These are phyloP conservation scores for Hygrocybe coccinea DNA, from an alignment of 768 basidiomycete species.

Conservation along the genomic window DNA sequence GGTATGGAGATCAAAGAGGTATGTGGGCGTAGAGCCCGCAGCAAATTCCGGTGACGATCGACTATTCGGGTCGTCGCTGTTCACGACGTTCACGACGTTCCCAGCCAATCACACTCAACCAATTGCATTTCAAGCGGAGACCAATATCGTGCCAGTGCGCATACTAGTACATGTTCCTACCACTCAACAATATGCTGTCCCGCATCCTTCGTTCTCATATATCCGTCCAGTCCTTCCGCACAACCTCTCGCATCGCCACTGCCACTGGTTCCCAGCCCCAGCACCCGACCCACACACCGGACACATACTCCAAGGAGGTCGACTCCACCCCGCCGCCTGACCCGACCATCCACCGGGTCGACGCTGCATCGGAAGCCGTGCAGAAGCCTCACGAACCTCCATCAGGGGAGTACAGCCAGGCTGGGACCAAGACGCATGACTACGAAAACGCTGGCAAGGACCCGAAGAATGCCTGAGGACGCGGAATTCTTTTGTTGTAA, in stretches of 20 bases:
- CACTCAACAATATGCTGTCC: too few relatives aligned
- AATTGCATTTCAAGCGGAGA: too few relatives aligned
- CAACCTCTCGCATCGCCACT: neutral
- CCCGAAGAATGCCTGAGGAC: too few relatives aligned
- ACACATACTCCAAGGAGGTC: slow-evolving; percentile 45
- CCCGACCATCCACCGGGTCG: slow-evolving; percentile 43
- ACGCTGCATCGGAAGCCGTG: slow-evolving; percentile 38
- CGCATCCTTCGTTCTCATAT: too few relatives aligned
- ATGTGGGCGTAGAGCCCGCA: neutral
- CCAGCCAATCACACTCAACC: too few relatives aligned
- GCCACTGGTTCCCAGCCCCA: neutral
- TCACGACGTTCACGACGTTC: too few relatives aligned
- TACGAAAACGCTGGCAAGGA: neutral
- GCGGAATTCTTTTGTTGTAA: too few relatives aligned
- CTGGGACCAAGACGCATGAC: slow-evolving; percentile 4
- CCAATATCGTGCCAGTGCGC: too few relatives aligned
- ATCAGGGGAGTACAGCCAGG: slow-evolving; percentile 4
- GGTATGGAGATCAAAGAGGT: neutral
- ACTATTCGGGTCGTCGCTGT: too few relatives aligned
- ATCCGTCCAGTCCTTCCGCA: too few relatives aligned
- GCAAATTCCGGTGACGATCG: too few relatives aligned
- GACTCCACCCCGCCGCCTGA: slow-evolving; percentile 42
- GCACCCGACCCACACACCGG: slow-evolving; percentile 29
- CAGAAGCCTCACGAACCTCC: slow-evolving; percentile 47
- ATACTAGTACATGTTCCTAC: too few relatives aligned